These are phyloP conservation scores for Aspergillus nomiae DNA, from an alignment of 2,329 filamentous ascomycete species.

Conservation along the genomic window DNA sequence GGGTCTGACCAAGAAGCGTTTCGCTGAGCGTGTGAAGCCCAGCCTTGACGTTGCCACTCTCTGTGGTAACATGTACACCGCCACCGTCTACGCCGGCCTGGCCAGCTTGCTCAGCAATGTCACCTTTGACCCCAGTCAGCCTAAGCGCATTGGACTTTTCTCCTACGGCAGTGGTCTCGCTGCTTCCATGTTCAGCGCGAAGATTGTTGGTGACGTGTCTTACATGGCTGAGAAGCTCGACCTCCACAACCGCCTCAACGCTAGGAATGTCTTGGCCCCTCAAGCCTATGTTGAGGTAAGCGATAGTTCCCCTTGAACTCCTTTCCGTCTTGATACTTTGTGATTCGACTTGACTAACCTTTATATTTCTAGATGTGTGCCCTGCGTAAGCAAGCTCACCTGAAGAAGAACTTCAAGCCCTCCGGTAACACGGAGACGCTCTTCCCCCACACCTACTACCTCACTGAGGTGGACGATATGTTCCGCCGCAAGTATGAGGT, in stretches of 20 bases:
- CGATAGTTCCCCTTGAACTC: constrained; percentile 17
- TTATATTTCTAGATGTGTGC: constrained; percentile 66
- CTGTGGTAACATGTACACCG: constrained; percentile 68
- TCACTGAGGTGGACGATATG: constrained; percentile 80
- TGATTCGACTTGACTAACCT: constrained; percentile 22
- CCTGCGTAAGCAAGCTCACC: constrained; percentile 78
- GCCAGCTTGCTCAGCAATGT: constrained; percentile 65
- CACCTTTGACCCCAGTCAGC: constrained; percentile 63
- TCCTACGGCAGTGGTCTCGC: constrained; percentile 79
- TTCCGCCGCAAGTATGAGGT: constrained; percentile 78
- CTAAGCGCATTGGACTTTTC: constrained; percentile 75
- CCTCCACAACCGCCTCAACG: constrained; percentile 68
- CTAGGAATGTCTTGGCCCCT: constrained; percentile 67
- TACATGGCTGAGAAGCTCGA: constrained; percentile 68
- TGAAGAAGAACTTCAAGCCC: constrained; percentile 77
- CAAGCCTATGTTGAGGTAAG: constrained; percentile 73
- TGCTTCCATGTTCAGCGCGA: constrained; percentile 69
- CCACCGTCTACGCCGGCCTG: constrained; percentile 61
- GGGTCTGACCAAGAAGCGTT: constrained; percentile 79
- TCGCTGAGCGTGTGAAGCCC: constrained; percentile 74
- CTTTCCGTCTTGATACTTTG: not conserved
- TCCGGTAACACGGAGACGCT: constrained; percentile 69
- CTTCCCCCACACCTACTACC: constrained; percentile 70
- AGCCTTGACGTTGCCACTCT: constrained; percentile 75
- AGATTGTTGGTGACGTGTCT: constrained; percentile 69